These are phyloP conservation scores for Termitomyces sp. DNA, from an alignment of 1,284 basidiomycete species.

Conservation along the genomic window DNA sequence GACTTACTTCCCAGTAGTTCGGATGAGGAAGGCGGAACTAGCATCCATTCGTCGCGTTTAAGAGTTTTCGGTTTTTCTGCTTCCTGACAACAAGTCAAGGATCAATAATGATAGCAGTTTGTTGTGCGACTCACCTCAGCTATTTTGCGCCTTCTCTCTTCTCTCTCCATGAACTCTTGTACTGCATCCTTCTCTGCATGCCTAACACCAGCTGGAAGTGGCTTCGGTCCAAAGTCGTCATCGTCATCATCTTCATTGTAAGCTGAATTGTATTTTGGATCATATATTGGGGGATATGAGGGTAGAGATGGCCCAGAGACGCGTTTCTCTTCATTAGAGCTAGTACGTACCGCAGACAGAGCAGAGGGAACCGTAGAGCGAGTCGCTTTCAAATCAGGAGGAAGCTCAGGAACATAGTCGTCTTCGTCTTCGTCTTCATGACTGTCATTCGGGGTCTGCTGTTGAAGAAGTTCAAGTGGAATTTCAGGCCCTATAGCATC, in stretches of 20 bases:
- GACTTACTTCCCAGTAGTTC: slow-evolving; percentile 70
- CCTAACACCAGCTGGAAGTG: slow-evolving; percentile 44
- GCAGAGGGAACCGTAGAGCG: slow-evolving; percentile 18
- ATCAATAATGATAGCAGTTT: background rate
- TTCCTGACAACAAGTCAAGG: slow-evolving; percentile 41
- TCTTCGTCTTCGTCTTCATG: slow-evolving; percentile 52
- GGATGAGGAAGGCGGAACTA: slow-evolving; percentile 79
- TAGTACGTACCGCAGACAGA: slow-evolving; percentile 21
- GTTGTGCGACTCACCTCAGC: slow-evolving; percentile 45
- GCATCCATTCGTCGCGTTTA: slow-evolving; percentile 92
- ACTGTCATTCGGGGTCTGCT: slow-evolving; percentile 17
- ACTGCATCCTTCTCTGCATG: slow-evolving; percentile 54
- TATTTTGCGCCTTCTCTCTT: slow-evolving; percentile 66
- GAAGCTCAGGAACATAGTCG: slow-evolving; percentile 58
- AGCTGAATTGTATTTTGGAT: slow-evolving; percentile 24
- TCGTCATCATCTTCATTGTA: slow-evolving; percentile 57
- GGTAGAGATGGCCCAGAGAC: slow-evolving; percentile 33
- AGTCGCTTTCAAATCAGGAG: slow-evolving; percentile 45
- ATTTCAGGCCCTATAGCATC: slow-evolving; percentile 26
- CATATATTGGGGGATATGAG: slow-evolving; percentile 29
- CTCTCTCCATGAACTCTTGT: slow-evolving; percentile 74
- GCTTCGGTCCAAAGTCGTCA: slow-evolving; percentile 69
- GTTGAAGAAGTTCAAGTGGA: slow-evolving; percentile 21
- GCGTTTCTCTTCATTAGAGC: slow-evolving; percentile 26
- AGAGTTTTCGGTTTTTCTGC: slow-evolving; percentile 67